Conservation (phyloP, 352 stramenopile genomes). For the Globisporangium nunn region DNA sequence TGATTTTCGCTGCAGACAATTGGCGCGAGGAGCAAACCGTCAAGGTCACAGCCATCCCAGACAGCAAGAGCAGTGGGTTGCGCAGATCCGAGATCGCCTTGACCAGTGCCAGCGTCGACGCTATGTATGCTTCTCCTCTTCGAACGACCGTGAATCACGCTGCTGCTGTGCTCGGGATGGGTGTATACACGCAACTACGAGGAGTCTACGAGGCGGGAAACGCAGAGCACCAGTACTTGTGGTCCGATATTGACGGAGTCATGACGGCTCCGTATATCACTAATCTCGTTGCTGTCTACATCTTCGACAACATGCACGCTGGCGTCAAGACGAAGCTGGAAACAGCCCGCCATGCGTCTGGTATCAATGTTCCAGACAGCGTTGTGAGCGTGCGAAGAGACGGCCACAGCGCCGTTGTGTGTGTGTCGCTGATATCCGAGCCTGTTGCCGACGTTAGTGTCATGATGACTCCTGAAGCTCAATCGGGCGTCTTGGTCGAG, state of each 20-base stretch:
- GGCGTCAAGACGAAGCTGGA: conserved; percentile 32
- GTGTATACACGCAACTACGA: conserved; percentile 41
- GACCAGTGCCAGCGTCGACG: conserved; percentile 25
- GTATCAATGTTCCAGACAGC: conserved; percentile 13
- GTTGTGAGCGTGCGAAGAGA: conserved; percentile 33
- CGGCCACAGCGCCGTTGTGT: conserved; percentile 36
- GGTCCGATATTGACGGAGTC: conserved; percentile 33
- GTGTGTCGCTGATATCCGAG: conserved; percentile 29
- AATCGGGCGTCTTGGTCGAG: conserved; percentile 21
- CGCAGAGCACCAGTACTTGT: conserved; percentile 37
- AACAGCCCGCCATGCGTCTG: conserved; percentile 21
- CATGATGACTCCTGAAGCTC: conserved; percentile 16
- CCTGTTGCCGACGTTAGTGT: conserved; percentile 33
- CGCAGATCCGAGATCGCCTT: conserved; percentile 28
- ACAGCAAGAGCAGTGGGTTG: conserved; percentile 30
- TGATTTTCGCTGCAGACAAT: conserved; percentile 38
- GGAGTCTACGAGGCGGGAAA: conserved; percentile 56
- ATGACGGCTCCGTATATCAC: conserved; percentile 30
- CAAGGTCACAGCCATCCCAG: conserved; percentile 21
- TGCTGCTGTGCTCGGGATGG: conserved; percentile 29
- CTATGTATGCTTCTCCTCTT: conserved; percentile 28
- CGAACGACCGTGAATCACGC: conserved; percentile 14
- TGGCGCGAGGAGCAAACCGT: conserved; percentile 33
- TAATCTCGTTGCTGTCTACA: conserved; percentile 24
- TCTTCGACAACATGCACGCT: conserved; percentile 47